These are phyloP conservation scores for Orbilia javanica DNA, from an alignment of 2,329 filamentous ascomycete species.

Conservation along the genomic window DNA sequence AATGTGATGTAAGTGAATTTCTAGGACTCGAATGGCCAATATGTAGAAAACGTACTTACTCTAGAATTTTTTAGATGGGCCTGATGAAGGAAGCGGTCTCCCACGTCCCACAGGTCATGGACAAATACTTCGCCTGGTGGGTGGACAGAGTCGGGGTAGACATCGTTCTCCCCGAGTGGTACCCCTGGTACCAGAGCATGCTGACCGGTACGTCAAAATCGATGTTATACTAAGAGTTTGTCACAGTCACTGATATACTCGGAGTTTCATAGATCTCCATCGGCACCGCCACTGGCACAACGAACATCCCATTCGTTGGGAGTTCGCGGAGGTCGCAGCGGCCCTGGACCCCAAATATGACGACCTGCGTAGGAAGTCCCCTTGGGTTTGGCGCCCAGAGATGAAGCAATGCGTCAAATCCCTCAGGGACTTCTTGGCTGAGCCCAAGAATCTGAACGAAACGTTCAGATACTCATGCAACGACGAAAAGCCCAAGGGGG, in stretches of 20 bases:
- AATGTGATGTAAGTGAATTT: neutral
- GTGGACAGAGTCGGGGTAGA: neutral
- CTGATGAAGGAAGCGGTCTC: slow-evolving; percentile 30
- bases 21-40: neutral
- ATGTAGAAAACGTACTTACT: neutral
- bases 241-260: neutral
- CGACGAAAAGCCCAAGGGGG: neutral
- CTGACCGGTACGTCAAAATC: neutral
- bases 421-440: neutral
- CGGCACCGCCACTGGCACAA: neutral
- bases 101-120: neutral
- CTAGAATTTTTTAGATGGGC: neutral
- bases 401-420: slow-evolving; percentile 20
- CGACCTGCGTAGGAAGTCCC: slow-evolving; percentile 9
- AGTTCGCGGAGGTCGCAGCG: slow-evolving; percentile 28
- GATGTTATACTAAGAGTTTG: neutral
- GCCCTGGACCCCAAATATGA: slow-evolving; percentile 14
- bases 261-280: slow-evolving; percentile 24
- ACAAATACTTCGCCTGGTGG: neutral
- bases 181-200: slow-evolving; percentile 2
- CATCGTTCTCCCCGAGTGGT: slow-evolving; percentile 6
- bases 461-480: neutral
- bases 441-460: neutral
- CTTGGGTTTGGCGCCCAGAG: slow-evolving; percentile 18
- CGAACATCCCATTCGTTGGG: slow-evolving; percentile 5